phyloP scores from a whole-genome alignment of 2,329 filamentous ascomycete genomes.

The Pyricularia pennisetigena region DNA sequence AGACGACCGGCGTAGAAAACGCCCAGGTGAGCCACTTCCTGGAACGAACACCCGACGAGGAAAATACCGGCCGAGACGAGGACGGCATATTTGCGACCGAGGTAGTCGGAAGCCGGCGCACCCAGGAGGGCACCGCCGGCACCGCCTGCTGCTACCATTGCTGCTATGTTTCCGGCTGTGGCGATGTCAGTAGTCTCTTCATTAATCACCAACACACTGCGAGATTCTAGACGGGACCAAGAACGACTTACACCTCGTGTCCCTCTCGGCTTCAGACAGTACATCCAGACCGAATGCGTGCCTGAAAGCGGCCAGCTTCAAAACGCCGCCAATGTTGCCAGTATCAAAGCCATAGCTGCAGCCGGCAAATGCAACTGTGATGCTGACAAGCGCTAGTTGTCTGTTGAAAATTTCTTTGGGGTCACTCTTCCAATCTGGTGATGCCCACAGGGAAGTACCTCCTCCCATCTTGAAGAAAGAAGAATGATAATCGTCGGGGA shows the following conservation, averaged over 20 bases:
- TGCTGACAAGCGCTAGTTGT: conserved; percentile 20
- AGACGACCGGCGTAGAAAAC: conserved; percentile 25
- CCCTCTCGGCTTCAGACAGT: conserved; percentile 16
- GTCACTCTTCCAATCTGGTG: conserved; percentile 24
- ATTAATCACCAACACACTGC: no score
- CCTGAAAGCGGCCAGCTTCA: conserved; percentile 24
- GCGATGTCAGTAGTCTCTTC: background rate
- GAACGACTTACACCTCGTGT: conserved; percentile 12
- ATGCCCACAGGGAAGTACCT: conserved; percentile 26
- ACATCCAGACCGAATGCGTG: conserved; percentile 23
- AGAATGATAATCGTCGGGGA: background rate
- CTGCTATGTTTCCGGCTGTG: conserved; percentile 20
- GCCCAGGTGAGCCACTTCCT: conserved; percentile 23
- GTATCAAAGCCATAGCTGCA: conserved; percentile 28
- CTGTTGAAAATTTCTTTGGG: conserved; percentile 26
- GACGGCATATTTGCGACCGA: conserved; percentile 23
- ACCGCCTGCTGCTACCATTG: conserved; percentile 24
- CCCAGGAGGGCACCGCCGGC: conserved; percentile 24
- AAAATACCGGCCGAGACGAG: conserved; percentile 19
- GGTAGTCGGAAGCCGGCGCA: conserved; percentile 24
- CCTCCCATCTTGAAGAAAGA: conserved; percentile 20
- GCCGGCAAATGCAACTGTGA: conserved; percentile 24
- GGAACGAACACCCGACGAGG: conserved; percentile 21
- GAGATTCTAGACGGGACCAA: no score
- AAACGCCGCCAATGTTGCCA: conserved; percentile 27